Evolutionary conservation across 129 eudicot genomes (phyloP).

Genomic region (Silybum marianum): DNA sequence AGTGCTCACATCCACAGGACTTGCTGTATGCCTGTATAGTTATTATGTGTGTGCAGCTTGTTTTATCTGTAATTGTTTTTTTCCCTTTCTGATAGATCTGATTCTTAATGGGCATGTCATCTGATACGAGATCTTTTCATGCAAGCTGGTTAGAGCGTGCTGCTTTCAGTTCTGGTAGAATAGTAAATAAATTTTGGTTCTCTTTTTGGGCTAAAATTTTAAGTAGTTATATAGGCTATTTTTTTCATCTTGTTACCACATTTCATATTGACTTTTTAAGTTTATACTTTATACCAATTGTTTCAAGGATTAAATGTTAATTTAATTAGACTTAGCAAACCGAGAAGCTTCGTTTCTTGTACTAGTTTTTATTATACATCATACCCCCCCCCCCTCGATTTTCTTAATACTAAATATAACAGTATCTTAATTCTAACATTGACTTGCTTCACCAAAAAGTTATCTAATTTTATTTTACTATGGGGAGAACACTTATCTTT

Average conservation of each 20-base stretch:
- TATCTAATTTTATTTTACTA: background rate
- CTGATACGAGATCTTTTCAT: background rate
- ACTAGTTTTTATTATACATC: background rate
- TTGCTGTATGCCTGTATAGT: background rate
- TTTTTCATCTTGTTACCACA: background rate
- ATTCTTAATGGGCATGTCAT: background rate
- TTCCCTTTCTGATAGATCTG: background rate
- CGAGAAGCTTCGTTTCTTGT: background rate
- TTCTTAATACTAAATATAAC: background rate
- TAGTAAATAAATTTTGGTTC: too few relatives aligned
- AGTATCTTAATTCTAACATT: background rate
- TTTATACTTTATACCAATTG: background rate
- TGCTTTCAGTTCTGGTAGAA: background rate
- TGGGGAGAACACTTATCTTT: background rate
- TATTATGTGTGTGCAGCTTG: background rate
- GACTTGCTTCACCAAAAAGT: constrained; percentile 1
- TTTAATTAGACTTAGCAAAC: background rate
- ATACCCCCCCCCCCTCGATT: background rate
- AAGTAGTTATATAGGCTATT: background rate
- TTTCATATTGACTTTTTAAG: background rate
- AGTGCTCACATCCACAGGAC: background rate
- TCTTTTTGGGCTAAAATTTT: background rate
- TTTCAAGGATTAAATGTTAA: background rate
- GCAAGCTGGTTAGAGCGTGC: background rate
- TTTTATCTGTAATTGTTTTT: background rate